Evolutionary conservation across 495 filamentous ascomycete species (phyloP), one percentile per base, ranked within the genome.

Genomic region (Oleoguttula mirabilis): DNA sequence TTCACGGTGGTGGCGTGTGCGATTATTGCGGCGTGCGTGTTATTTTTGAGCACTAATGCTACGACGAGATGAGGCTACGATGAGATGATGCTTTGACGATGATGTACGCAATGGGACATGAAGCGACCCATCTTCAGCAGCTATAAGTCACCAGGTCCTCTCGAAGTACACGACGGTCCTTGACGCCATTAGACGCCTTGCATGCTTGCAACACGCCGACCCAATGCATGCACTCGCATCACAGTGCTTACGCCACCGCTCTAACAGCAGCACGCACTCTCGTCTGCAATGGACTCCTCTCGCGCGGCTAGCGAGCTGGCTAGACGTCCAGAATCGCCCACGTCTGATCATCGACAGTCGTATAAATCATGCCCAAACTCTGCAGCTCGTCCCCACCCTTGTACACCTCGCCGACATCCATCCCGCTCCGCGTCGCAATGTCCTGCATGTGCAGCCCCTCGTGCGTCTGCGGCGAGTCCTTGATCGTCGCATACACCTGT

Each of bases 341-440:
- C 8, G 62, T 65, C 20, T 70, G 59, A 51, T 98, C 90, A 65
- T 96, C 87, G 20, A 88, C 66, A 10, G 92, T 98, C 37, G 87
- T 85, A 61, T 85, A 98, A 37, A 92, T 82, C 55, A 84, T 51
- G 34, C 86, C 84, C 17, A 73, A 57, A 5, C 58, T 65, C 30
- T 88, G 51, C 57, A 96, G 57, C 62, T 95, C 87, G 43, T 90
- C 80, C 7, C 78, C 77, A 24, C 79, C 92, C 34, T 69, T 73
- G 36, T 72, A 55, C 15, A 94, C 81, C 34, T 93, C 84, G 20
- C 67, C 65, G 21, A 73, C 58, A 2, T 75, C 66, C 64, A 92
- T 58, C 5, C 69, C 63, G 39, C 79, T 63, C 47, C 70, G 69
- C 15, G 66, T 60, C 3, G 80, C 75, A 56, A 98, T 83, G 45